Conservation (phyloP, 2,329 filamentous ascomycete genomes). For the Lachnellula arida region DNA sequence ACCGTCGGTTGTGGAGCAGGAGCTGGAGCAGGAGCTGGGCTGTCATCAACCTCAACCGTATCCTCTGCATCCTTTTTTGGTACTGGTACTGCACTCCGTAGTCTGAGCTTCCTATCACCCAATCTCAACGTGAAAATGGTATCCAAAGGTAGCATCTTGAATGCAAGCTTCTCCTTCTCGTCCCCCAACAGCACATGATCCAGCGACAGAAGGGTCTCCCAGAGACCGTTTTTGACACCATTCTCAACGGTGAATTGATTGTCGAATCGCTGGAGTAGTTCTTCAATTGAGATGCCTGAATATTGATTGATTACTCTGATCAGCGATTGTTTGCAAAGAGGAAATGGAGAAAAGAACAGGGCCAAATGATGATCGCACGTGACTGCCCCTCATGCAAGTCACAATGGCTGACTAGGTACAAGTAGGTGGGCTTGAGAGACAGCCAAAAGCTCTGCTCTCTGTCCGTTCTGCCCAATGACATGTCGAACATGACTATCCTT, state of each 20-base stretch:
- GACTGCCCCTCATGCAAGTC: no score
- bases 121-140: constrained; percentile 3
- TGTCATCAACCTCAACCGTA: not conserved
- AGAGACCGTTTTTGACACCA: constrained; percentile 7
- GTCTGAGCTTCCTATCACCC: constrained; percentile 9
- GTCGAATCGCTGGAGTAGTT: constrained; percentile 9
- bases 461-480: no score
- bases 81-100: not conserved
- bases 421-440: no score
- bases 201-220: constrained; percentile 7
- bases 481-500: no score
- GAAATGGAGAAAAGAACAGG: no score
- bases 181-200: constrained; percentile 4
- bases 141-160: not conserved
- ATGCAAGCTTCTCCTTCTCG: not conserved
- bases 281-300: constrained; percentile 11
- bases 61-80: not conserved
- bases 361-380: no score
- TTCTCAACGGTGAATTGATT: not conserved
- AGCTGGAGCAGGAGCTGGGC: not conserved
- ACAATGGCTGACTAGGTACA: no score
- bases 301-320: not conserved
- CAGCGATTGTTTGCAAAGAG: no score
- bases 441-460: no score
- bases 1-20: no score